Evolutionary conservation across 441 rosid species (phyloP).

Genomic region (Corymbia calophylla): DNA sequence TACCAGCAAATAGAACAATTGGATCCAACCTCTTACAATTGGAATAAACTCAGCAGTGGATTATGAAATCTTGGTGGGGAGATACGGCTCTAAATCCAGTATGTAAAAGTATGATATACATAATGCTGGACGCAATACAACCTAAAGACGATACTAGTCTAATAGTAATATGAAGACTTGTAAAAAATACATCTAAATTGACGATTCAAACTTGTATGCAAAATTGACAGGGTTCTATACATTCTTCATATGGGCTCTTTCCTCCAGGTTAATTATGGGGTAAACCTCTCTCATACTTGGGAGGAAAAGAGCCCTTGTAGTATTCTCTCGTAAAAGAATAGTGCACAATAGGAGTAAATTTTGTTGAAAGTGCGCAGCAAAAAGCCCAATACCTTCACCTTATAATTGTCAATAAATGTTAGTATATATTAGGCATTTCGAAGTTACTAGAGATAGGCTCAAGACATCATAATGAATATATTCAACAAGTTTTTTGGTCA

Average conservation of each 20-base stretch:
- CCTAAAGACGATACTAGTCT: background rate
- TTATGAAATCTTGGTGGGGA: background rate
- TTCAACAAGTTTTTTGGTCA: background rate
- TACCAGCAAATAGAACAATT: background rate
- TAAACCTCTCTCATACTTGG: background rate
- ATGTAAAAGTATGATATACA: background rate
- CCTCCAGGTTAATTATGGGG: background rate
- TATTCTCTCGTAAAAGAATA: background rate
- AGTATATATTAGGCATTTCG: background rate
- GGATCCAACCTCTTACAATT: background rate
- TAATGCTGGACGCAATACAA: background rate
- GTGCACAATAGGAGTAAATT: no score
- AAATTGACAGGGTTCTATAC: background rate
- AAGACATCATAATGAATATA: background rate
- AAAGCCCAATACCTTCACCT: background rate
- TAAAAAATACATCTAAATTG: background rate
- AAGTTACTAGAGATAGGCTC: background rate
- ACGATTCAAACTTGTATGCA: background rate
- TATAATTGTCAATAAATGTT: background rate
- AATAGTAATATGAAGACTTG: background rate
- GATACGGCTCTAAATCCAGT: background rate
- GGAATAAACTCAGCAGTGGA: background rate
- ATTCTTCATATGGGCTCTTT: background rate
- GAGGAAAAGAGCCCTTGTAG: background rate
- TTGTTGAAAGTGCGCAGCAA: background rate